Conservation (phyloP, 1,139 yeast species). For the Pichia sp. region DNA sequence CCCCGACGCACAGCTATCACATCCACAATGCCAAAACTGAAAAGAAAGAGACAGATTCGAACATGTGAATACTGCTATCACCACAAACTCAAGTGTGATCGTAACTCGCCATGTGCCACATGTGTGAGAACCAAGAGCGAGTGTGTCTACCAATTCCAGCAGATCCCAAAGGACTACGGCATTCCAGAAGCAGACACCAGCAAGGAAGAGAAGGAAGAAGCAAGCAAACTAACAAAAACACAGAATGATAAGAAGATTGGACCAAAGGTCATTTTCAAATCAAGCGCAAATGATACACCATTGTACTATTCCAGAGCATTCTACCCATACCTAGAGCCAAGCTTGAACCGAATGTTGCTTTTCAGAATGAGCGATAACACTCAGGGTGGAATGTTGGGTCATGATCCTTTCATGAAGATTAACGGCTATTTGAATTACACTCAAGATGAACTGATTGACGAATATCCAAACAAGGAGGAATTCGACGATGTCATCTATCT, state of each 20-base stretch:
- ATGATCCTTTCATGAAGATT: no score
- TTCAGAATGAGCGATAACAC: conserved; percentile 16
- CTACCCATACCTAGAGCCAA: conserved; percentile 20
- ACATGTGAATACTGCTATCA: conserved; percentile 41
- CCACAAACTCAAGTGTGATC: conserved; percentile 44
- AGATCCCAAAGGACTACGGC: neutral
- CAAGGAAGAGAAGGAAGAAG: neutral
- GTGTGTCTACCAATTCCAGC: conserved; percentile 46
- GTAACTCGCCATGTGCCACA: conserved; percentile 29
- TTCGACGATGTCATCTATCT: conserved; percentile 16
- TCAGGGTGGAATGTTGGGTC: conserved; percentile 4
- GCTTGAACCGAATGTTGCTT: conserved; percentile 17
- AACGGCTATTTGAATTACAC: conserved; percentile 11
- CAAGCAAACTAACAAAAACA: neutral
- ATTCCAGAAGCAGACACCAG: neutral
- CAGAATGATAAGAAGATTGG: neutral
- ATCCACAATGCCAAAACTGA: conserved; percentile 15
- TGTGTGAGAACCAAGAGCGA: conserved; percentile 29
- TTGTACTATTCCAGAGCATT: conserved; percentile 21
- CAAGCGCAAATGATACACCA: conserved; percentile 9
- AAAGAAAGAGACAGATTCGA: conserved; percentile 16
- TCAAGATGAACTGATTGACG: conserved; percentile 7
- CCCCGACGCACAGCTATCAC: no score
- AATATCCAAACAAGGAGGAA: conserved; percentile 16
- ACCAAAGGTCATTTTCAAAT: conserved; percentile 3